Percentiles rank a stretch among this genome's conserved stretches.
Evolutionary conservation across 345 rosid genomes (phyloP).

Genomic region (Aurinia saxatilis): DNA sequence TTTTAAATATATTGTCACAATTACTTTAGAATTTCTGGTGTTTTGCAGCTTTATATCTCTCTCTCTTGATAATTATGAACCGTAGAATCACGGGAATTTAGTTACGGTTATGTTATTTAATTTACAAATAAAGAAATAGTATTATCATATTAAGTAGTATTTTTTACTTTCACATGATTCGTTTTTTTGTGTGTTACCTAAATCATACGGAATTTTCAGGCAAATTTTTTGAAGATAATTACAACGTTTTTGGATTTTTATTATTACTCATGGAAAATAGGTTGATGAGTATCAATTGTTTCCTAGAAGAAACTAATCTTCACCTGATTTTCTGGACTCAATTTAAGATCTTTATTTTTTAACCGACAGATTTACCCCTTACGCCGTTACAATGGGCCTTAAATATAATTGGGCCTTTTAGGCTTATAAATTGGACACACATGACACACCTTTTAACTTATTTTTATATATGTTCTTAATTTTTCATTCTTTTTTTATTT

Average conservation of each 20-base stretch:
- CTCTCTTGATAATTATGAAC: not conserved
- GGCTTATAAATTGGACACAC: not conserved
- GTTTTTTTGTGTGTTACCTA: not conserved
- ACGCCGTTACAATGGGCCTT: not conserved
- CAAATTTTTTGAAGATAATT: not conserved
- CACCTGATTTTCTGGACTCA: slow-evolving; percentile 6
- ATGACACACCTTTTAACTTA: not conserved
- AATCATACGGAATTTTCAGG: not conserved
- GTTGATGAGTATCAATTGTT: not conserved
- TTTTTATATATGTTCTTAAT: not conserved
- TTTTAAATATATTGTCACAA: no score
- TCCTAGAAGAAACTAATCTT: slow-evolving; percentile 6
- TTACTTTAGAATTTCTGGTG: no score
- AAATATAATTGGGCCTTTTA: not conserved
- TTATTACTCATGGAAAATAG: not conserved
- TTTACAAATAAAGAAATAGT: slow-evolving; percentile 1
- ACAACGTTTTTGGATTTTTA: not conserved
- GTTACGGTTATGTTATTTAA: not conserved
- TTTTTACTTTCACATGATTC: not conserved
- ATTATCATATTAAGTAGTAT: not conserved
- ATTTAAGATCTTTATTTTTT: not conserved
- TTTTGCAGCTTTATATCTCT: no score
- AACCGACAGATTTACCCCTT: not conserved
- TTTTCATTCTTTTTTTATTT: not conserved
- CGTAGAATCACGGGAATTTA: slow-evolving; percentile 1